Conservation (phyloP, 2,329 filamentous ascomycete species). For the Ophiostoma triangulosporum region DNA sequence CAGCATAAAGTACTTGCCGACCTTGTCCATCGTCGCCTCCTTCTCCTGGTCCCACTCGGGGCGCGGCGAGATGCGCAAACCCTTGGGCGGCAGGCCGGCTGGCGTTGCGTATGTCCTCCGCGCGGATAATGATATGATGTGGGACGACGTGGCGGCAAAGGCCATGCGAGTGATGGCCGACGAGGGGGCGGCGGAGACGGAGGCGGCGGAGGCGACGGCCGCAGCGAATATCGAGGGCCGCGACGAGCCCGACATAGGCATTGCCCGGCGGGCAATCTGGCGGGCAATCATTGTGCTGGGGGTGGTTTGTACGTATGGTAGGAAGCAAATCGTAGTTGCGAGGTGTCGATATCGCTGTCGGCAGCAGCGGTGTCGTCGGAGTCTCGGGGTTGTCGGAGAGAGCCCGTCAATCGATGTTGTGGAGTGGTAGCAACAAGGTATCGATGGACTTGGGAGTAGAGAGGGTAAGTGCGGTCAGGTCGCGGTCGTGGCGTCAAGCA, state of each 20-base stretch:
- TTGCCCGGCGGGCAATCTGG: constrained; percentile 13
- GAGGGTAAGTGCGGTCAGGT: not conserved
- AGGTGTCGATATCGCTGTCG: not conserved
- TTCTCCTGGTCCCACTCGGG: constrained; percentile 69
- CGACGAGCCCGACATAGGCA: constrained; percentile 2
- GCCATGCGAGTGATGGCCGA: not conserved
- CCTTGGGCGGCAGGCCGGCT: constrained; percentile 61
- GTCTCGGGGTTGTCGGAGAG: not conserved
- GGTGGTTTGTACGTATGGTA: not conserved
- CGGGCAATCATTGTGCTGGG: constrained; percentile 12
- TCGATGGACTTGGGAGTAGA: not conserved
- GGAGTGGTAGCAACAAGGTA: not conserved
- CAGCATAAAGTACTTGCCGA: constrained; percentile 89
- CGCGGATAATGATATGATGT: not conserved
- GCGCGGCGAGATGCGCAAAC: constrained; percentile 64
- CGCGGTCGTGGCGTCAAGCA: not conserved
- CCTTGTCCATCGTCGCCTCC: constrained; percentile 66
- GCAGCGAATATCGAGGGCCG: constrained; percentile 1
- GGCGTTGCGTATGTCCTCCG: constrained; percentile 48
- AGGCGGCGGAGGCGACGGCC: not conserved
- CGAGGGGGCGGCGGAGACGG: constrained; percentile 2
- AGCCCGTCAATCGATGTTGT: not conserved
- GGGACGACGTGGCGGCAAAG: not conserved
- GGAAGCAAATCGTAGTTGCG: not conserved
- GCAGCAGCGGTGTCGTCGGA: not conserved